Conservation (phyloP, 1,139 yeast genomes). For the Scheffersomyces insectosa region DNA sequence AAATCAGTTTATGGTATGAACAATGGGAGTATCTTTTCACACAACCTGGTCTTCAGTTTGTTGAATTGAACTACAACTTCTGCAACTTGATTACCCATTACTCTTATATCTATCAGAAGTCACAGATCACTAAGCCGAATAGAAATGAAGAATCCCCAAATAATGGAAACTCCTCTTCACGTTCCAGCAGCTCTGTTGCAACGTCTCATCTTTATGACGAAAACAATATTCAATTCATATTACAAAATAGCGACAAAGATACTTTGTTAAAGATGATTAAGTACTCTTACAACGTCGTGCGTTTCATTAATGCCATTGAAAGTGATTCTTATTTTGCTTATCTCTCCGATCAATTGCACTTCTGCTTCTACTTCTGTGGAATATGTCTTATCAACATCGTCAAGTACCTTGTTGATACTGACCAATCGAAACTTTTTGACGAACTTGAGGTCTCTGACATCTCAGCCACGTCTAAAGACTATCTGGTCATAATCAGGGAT, state of each 20-base stretch:
- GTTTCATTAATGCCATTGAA: slow-evolving; percentile 39
- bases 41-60: slow-evolving; percentile 77
- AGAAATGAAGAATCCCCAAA: background rate
- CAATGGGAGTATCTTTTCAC: slow-evolving; percentile 73
- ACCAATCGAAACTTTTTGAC: slow-evolving; percentile 5
- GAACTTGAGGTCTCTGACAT: slow-evolving; percentile 3
- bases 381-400: slow-evolving; percentile 40
- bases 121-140: slow-evolving; percentile 2
- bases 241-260: slow-evolving; percentile 20
- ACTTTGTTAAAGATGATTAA: slow-evolving; percentile 25
- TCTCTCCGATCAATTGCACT: slow-evolving; percentile 67
- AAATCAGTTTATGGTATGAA: slow-evolving; percentile 59
- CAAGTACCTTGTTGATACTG: slow-evolving; percentile 7
- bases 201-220: slow-evolving; percentile 18
- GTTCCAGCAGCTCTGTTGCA: slow-evolving; percentile 1
- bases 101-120: slow-evolving; percentile 30
- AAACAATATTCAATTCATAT: slow-evolving; percentile 25
- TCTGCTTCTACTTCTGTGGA: slow-evolving; percentile 54
- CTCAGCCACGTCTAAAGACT: slow-evolving; percentile 5
- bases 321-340: slow-evolving; percentile 68
- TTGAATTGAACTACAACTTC: slow-evolving; percentile 71
- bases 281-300: slow-evolving; percentile 46
- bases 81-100: slow-evolving; percentile 54
- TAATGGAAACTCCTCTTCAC: slow-evolving; percentile 1
- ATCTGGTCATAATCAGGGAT: slow-evolving; percentile 9